Conservation (phyloP, 192 early-diverging fungal species). For the Coemansia sp. region DNA sequence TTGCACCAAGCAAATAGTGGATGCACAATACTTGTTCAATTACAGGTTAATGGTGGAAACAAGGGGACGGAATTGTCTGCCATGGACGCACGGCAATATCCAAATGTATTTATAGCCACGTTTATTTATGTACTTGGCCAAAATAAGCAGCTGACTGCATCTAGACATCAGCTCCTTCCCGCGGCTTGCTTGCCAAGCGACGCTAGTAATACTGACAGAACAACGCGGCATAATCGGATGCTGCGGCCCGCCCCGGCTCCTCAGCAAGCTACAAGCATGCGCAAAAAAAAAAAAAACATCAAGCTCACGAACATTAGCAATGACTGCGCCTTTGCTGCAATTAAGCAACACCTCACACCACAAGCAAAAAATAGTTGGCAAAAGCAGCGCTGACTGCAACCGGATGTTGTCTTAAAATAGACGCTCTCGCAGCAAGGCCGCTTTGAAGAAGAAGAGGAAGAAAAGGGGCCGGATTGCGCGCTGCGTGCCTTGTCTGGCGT, state of each 20-base stretch:
- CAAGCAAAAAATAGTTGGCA: neutral
- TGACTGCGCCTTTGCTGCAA: no score
- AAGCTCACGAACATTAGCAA: neutral
- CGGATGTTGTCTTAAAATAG: constrained; percentile 7
- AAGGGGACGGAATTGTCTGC: no score
- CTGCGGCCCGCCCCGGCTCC: constrained; percentile 33
- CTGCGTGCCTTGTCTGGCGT: neutral
- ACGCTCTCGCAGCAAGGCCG: neutral
- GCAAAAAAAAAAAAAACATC: neutral
- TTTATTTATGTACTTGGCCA: neutral
- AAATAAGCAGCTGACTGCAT: neutral
- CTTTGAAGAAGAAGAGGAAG: neutral
- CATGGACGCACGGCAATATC: neutral
- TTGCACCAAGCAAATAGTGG: neutral
- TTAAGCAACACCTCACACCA: neutral
- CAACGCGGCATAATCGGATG: constrained; percentile 42
- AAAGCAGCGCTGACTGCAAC: neutral
- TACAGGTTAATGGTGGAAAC: neutral
- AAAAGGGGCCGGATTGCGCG: neutral
- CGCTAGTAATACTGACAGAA: constrained; percentile 39
- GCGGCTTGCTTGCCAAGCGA: no score
- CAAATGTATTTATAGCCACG: neutral
- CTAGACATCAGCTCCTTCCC: no score
- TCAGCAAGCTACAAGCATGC: constrained; percentile 39
- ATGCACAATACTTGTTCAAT: neutral